Conservation (phyloP, 257 asterid species). For the Lithospermum erythrorhizon region DNA sequence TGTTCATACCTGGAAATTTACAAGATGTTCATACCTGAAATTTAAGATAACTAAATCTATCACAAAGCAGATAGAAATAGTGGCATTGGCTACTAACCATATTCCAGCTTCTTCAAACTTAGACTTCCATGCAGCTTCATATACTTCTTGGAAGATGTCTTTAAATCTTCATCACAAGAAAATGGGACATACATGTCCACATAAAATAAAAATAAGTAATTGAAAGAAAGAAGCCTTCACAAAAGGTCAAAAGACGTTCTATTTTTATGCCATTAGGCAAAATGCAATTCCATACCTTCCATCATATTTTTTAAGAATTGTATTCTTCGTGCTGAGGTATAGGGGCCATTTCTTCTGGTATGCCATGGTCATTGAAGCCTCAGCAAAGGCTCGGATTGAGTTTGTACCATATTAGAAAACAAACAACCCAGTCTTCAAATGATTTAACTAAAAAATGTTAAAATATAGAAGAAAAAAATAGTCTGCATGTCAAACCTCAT, state of each 20-base stretch:
- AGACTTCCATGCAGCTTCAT: constrained; percentile 72
- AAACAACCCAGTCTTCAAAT: constrained; percentile 45
- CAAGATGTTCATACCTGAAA: constrained; percentile 94
- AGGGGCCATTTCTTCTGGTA: constrained; percentile 92
- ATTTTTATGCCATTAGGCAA: background rate
- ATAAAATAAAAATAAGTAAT: constrained; percentile 1
- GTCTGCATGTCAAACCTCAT: constrained; percentile 54
- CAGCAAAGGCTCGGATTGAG: constrained; percentile 86
- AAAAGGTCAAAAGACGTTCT: background rate
- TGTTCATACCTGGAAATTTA: constrained; percentile 71
- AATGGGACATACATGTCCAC: background rate
- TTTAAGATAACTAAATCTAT: background rate
- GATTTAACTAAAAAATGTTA: constrained; percentile 10
- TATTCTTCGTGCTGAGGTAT: constrained; percentile 95
- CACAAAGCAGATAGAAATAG: background rate
- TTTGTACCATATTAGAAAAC: constrained; percentile 43
- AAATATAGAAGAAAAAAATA: background rate
- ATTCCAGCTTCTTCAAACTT: constrained; percentile 86
- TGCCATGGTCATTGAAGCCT: constrained; percentile 89
- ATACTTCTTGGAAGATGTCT: constrained; percentile 95
- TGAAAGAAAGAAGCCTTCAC: background rate
- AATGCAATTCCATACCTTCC: constrained; percentile 50
- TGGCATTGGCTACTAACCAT: constrained; percentile 39
- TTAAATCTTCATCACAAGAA: constrained; percentile 53
- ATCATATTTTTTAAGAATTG: constrained; percentile 93